A percentile compares a stretch with the other conserved stretches of the same genome.
Conservation (phyloP, 306 rosid genomes). For the Malus sieversii region DNA sequence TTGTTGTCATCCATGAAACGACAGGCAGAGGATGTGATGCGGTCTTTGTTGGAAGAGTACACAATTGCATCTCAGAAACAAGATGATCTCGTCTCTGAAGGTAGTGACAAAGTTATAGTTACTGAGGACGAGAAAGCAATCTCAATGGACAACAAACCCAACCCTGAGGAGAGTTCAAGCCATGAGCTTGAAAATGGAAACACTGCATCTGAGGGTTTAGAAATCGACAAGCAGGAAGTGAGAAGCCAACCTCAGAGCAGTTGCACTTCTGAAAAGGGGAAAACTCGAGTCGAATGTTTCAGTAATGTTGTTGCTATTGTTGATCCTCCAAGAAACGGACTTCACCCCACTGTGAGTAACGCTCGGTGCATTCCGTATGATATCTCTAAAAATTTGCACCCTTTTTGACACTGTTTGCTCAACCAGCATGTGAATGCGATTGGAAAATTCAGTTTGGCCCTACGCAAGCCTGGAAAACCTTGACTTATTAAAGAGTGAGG, state of each 20-base stretch:
- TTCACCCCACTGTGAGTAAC: conserved; percentile 85
- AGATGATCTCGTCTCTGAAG: conserved; percentile 26
- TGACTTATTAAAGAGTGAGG: background rate
- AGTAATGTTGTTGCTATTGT: conserved; percentile 87
- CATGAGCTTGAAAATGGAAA: conserved; percentile 40
- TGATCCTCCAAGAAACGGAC: conserved; percentile 95
- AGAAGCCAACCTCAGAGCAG: conserved; percentile 27
- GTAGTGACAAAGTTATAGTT: conserved; percentile 19
- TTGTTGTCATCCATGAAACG: conserved; percentile 22
- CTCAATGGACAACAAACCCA: conserved; percentile 4
- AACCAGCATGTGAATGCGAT: background rate
- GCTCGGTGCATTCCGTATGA: background rate
- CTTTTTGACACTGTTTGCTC: background rate
- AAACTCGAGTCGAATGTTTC: conserved; percentile 36
- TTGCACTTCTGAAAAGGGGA: conserved; percentile 38
- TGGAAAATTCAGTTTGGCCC: background rate
- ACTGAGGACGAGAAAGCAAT: conserved; percentile 21
- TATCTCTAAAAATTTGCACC: background rate
- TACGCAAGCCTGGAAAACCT: background rate
- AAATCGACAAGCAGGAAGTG: conserved; percentile 30
- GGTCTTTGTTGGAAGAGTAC: conserved; percentile 76
- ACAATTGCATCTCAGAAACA: conserved; percentile 38
- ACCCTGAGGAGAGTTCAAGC: conserved; percentile 23
- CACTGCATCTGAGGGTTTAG: conserved; percentile 27
- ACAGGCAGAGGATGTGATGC: conserved; percentile 97